Conservation (phyloP, 345 rosid species). For the Psidium friedrichsthalianum region DNA sequence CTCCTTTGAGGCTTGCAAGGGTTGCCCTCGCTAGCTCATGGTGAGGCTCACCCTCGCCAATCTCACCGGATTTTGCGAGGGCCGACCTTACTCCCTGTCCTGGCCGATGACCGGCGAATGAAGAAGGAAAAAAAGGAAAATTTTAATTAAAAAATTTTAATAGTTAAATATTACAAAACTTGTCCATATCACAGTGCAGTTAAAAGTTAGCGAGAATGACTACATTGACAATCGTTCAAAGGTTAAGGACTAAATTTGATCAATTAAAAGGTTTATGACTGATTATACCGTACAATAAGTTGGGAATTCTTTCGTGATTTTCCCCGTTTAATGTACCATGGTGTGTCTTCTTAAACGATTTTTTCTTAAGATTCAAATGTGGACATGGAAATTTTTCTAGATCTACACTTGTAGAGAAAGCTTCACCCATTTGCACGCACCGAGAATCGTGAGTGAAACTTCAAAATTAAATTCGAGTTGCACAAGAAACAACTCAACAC, state of each 20-base stretch:
- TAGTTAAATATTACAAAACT: neutral
- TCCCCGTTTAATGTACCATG: neutral
- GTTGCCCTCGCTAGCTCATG: too few relatives aligned
- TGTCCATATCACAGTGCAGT: fast-evolving
- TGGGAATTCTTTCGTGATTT: fast-evolving
- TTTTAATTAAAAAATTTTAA: neutral
- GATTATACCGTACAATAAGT: neutral
- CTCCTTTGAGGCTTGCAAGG: too few relatives aligned
- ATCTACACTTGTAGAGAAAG: neutral
- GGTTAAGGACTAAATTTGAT: fast-evolving
- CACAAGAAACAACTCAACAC: neutral
- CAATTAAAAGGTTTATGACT: fast-evolving
- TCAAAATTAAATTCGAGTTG: neutral
- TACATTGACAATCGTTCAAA: neutral
- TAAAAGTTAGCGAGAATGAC: fast-evolving
- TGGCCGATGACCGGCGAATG: fast-evolving
- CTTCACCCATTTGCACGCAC: neutral
- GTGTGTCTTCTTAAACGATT: neutral
- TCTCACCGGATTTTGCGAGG: neutral
- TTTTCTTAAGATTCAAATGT: neutral
- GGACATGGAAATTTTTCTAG: neutral
- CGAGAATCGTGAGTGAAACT: neutral
- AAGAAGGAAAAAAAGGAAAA: neutral
- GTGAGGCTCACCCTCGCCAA: neutral
- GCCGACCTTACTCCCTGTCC: neutral